Evolutionary conservation across 306 rosid genomes (phyloP), one percentile per base, ranked within the genome.

Genomic region (Trichosanthes cucumerina): DNA sequence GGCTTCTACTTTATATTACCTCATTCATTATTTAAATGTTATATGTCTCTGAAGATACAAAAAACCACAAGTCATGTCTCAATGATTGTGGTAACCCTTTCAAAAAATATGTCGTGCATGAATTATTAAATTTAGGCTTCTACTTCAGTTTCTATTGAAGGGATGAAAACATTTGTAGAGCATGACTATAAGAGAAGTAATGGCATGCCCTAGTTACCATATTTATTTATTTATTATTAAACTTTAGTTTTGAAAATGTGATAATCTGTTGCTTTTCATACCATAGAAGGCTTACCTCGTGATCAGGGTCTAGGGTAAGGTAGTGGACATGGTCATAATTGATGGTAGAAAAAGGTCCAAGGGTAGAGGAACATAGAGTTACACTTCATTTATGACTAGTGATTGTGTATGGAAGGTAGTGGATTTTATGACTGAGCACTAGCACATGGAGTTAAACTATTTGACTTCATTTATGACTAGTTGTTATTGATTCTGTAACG

Each of bases 21-120:
- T 50, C 16, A 41, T 36, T 65, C 49, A 26, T n/a, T 21, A 26
- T 16, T 43, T 43, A 9, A 21, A 7, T 19, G 26, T 6, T 33
- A 19, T 2, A 10, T 38, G 52, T 39, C 28, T 39, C 38, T 62
- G 5, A 0, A 12, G 39, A 28, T 41, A 6, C 16, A 41, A 10
- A n/a, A 39, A 68, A 91, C 97, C 43, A 93, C 96, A 7, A 93
- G 97, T 85, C 98, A 93, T 80, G 97, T 93, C 57, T 93, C 98
- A 12, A 93, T 93, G 96, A 91, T 93, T 23, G 87, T 93, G 44
- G 82, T 93, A 62, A 91, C 92, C 16, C 93, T 90, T 9, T 44
- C 4, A 10, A 44, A 46, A 5, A n/a, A n/a, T n/a, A n/a, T n/a
- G n/a, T n/a, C n/a, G n/a, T n/a, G n/a, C n/a, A n/a, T n/a, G n/a